Base-by-base conservation (phyloP, 2,329 filamentous ascomycete species). In the Albophoma yamanashiensis region DNA sequence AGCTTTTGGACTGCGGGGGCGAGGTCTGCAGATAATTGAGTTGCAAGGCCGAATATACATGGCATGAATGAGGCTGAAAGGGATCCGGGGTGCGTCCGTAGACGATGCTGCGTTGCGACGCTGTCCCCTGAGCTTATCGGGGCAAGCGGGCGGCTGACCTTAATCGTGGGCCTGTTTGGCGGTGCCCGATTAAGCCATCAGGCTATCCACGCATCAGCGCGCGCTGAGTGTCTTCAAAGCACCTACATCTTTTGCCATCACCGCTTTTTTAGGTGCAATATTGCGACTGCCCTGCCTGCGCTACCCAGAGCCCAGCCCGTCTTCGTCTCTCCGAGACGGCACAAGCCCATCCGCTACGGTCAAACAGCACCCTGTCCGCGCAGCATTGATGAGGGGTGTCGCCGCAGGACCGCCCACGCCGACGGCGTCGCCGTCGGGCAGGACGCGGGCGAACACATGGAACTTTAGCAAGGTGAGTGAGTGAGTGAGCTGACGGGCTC, bases 391-490 rank as follows among this genome's bases (percentile, higher is more conserved):
- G 69, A 69, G 66, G 61, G 73, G 73, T 55, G 68, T 76, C 57
- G 66, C 68, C 58, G 73, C 74, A 60, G 74, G 72, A 58, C 67
- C 70, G 58, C 70, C 71, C 40, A 69, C 68, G 58, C 66, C 69
- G 40, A 58, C 57, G 56, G 59, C 58, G 14, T 65, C 63, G 58
- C 65, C 66, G n/a, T 64, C 64, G 56, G 69, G 69, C 52, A 66
- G 72, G 62, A 62, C 67, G 58, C 66, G 71, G 57, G 69, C 67
- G 58, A 74, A 77, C 57, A 78, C 75, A 15, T 77, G 72, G 70
- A 76, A 68, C 64, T 75, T 77, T 60, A 75, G 75, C 67, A 74
- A 71, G 71, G 73, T 75, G 63, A 67, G 69, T 31, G 27, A 31
- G 73, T 75, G 63, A 67, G 69, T 31, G 27, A 31, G 69, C 62